A percentile compares a stretch with the other conserved stretches of the same genome.
These are phyloP conservation scores for Cyanidioschyzon merolae DNA, from an alignment of 23 red algal genomes.

Conservation along the genomic window DNA sequence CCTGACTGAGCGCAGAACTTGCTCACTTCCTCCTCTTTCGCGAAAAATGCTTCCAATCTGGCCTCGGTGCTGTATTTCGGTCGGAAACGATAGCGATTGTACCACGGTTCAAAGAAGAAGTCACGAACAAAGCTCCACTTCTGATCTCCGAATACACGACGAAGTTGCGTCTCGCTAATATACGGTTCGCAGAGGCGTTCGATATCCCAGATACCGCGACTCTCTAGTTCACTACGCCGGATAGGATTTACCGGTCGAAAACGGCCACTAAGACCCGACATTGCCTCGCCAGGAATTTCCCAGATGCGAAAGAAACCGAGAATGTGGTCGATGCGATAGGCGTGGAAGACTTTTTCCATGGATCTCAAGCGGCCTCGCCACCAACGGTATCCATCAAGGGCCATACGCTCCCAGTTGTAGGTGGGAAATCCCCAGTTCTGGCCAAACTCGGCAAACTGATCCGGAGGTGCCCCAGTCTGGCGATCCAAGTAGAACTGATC, in stretches of 20 bases:
- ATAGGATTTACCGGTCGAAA: conserved; percentile 48
- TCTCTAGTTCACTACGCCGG: conserved; percentile 50
- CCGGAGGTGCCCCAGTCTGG: conserved; percentile 75
- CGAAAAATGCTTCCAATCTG: conserved; percentile 35
- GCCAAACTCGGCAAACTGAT: conserved; percentile 64
- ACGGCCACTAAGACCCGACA: conserved; percentile 54
- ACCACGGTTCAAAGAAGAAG: conserved; percentile 60
- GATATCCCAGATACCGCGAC: conserved; percentile 77
- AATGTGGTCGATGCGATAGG: conserved; percentile 93
- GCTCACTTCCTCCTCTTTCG: background rate
- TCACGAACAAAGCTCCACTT: conserved; percentile 43
- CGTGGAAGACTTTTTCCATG: conserved; percentile 84
- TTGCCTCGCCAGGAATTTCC: conserved; percentile 57
- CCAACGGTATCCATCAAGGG: conserved; percentile 74
- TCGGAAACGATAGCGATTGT: conserved; percentile 60
- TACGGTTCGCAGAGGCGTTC: conserved; percentile 66
- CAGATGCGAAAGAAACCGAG: conserved; percentile 89
- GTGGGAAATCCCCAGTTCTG: conserved; percentile 95
- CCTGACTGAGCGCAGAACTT: background rate
- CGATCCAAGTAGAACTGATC: conserved; percentile 66
- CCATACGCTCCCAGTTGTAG: conserved; percentile 88
- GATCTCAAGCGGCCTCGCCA: conserved; percentile 66
- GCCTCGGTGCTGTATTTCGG: conserved; percentile 49
- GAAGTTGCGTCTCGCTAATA: conserved; percentile 49
- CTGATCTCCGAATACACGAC: conserved; percentile 55